Percentiles rank a stretch among this genome's conserved stretches.
phyloP scores from a whole-genome alignment of 2,329 filamentous ascomycete genomes.

The Sclerotinia subarctica region DNA sequence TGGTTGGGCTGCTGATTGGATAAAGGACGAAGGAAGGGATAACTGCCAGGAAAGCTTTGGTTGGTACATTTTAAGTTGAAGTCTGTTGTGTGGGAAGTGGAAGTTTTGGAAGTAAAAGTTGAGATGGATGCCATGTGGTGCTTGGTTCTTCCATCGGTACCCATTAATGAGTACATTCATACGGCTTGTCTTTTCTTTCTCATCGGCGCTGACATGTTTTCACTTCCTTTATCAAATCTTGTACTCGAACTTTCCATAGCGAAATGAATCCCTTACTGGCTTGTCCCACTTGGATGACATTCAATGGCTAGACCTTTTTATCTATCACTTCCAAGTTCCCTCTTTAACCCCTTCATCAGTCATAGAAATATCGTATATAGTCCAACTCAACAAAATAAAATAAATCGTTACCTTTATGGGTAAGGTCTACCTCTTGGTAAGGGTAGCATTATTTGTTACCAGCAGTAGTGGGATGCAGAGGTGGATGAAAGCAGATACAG shows the following conservation, averaged over 20 bases:
- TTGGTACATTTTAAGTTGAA: background rate
- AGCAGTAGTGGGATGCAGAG: conserved; percentile 13
- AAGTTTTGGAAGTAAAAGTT: background rate
- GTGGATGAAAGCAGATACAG: background rate
- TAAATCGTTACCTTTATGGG: background rate
- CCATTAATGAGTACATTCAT: too few relatives aligned
- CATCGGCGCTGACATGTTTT: conserved; percentile 2
- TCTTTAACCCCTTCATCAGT: background rate
- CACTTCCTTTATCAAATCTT: background rate
- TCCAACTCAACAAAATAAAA: background rate
- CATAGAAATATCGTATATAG: background rate
- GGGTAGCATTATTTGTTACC: conserved; percentile 7
- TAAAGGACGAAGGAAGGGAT: background rate
- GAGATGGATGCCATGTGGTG: background rate
- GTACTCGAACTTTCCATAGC: background rate
- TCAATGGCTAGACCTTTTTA: background rate
- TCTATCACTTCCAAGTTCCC: background rate
- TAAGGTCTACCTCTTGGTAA: background rate
- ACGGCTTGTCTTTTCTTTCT: background rate
- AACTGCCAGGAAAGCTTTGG: background rate
- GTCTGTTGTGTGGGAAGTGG: background rate
- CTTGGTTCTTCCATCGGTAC: background rate
- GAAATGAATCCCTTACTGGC: background rate
- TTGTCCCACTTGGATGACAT: conserved; percentile 11
- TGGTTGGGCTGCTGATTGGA: background rate